Base-by-base conservation (phyloP, 2,329 filamentous ascomycete genomes). In the Cercospora sojina region DNA sequence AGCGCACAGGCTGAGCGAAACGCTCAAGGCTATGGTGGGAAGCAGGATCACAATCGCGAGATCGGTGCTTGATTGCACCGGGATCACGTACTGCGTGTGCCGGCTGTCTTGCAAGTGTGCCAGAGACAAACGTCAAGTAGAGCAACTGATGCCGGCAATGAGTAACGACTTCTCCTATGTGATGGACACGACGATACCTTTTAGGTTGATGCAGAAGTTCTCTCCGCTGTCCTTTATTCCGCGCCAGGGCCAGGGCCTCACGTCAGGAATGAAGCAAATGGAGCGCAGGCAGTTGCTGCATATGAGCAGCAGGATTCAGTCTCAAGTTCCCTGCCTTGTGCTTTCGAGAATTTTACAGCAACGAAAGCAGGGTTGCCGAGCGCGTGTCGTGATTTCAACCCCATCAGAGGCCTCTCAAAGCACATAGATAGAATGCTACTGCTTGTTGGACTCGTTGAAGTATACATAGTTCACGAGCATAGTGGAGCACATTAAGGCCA, bases 1-100 rank as follows among this genome's bases (percentile, higher is more conserved):
- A 74, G 80, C 75, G 80, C 78, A 73, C 81, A 77, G 56, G 31
- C 66, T 60, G 65, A 55, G 70, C 78, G 78, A 62, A 76, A 79
- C 66, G 78, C 73, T 62, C 72, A 79, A 68, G 77, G 76, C 23
- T 79, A 77, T 66, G 76, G 79, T 67, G 78, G 76, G 55, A 76
- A 77, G 64, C 72, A 77, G 60, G 79, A 79, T 79, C 60, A 62
- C 16, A 62, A 55, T n/a, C 43, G 47, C 20, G 60, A 62, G 49
- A 62, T 62, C 29, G 60, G 60, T 55, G 60, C 60, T 12, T 62
- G 23, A 51, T 27, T 16, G 16, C 47, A 51, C 6, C 20, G 47
- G 12, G 1, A 5, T 6, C 5, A 29, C 9, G 47, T 13, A 25
- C 23, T 51, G 35, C 35, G 35, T 38, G 16, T 38, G 16, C 6